These are phyloP conservation scores for Pascua sp. DNA, from an alignment of 1,284 basidiomycete species.

Conservation along the genomic window DNA sequence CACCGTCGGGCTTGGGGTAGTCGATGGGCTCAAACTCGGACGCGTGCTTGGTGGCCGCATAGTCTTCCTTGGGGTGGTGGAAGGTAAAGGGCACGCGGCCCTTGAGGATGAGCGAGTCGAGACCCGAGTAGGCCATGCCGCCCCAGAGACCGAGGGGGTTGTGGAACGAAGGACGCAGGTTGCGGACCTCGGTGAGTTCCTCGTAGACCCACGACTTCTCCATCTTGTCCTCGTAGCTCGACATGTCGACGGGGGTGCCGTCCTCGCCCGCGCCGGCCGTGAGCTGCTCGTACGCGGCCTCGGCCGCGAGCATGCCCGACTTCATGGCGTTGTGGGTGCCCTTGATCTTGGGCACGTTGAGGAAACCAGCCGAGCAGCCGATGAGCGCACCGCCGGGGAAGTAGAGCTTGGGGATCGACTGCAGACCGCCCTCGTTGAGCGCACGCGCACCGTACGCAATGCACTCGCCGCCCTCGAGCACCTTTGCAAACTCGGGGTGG, in stretches of 20 bases:
- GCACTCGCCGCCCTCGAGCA: constrained; percentile 73
- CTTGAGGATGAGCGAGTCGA: constrained; percentile 81
- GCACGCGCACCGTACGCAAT: constrained; percentile 88
- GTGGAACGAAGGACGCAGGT: constrained; percentile 88
- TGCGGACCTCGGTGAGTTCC: constrained; percentile 88
- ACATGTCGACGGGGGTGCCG: constrained; percentile 61
- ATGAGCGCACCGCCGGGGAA: constrained; percentile 96
- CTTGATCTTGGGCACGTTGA: constrained; percentile 98
- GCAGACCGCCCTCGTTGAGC: constrained; percentile 91
- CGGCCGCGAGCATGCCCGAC: constrained; percentile 93
- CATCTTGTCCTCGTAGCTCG: constrained; percentile 68
- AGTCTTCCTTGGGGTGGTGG: constrained; percentile 66
- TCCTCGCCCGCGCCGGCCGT: constrained; percentile 22
- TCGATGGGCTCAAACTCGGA: constrained; percentile 73
- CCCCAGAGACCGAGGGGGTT: constrained; percentile 81
- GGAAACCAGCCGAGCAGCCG: constrained; percentile 92
- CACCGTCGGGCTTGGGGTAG: constrained; percentile 86
- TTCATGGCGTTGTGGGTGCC: constrained; percentile 99
- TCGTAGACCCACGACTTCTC: constrained; percentile 80
- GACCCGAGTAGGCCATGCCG: constrained; percentile 82
- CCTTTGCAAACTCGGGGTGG: constrained; percentile 81
- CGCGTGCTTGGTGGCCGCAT: constrained; percentile 67
- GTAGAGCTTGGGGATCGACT: constrained; percentile 84
- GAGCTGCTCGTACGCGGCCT: constrained; percentile 72
- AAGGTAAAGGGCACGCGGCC: constrained; percentile 93